Evolutionary conservation across 1,284 basidiomycete genomes (phyloP).

Genomic region (Ceratorhiza oryzae-sativae): DNA sequence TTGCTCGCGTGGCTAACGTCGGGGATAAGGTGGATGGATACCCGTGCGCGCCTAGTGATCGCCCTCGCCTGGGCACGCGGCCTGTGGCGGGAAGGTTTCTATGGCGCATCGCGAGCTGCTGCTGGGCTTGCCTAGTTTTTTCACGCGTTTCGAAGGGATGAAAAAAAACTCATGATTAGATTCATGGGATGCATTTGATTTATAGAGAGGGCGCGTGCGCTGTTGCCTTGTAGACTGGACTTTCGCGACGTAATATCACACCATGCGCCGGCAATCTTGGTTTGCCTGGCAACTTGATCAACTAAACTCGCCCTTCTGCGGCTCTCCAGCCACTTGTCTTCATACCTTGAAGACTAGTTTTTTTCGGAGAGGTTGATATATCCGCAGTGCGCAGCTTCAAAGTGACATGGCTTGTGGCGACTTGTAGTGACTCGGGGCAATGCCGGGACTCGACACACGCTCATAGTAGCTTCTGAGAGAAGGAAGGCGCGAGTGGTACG

Average conservation of each 20-base stretch:
- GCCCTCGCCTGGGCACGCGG: conserved; percentile 72
- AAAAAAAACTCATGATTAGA: neutral
- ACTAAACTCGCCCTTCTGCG: no score
- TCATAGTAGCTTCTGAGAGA: neutral
- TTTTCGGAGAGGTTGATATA: no score
- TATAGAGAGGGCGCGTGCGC: conserved; percentile 7
- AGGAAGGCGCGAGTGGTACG: neutral
- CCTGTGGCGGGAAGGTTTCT: conserved; percentile 61
- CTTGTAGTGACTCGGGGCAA: no score
- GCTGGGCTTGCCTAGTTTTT: conserved; percentile 58
- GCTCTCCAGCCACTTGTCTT: no score
- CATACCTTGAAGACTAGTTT: no score
- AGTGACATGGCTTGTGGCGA: no score
- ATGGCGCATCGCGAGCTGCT: conserved; percentile 71
- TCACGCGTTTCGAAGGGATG: neutral
- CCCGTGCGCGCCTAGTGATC: conserved; percentile 66
- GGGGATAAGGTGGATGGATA: conserved; percentile 63
- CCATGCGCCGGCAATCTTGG: neutral
- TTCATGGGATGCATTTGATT: neutral
- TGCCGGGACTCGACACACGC: no score
- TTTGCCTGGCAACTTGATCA: neutral
- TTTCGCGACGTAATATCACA: conserved; percentile 13
- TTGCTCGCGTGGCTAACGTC: conserved; percentile 53
- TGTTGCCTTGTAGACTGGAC: conserved; percentile 13
- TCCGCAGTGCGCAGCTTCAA: no score